Evolutionary conservation across 352 stramenopile genomes (phyloP).

Genomic region (Thraustotheca clavata): DNA sequence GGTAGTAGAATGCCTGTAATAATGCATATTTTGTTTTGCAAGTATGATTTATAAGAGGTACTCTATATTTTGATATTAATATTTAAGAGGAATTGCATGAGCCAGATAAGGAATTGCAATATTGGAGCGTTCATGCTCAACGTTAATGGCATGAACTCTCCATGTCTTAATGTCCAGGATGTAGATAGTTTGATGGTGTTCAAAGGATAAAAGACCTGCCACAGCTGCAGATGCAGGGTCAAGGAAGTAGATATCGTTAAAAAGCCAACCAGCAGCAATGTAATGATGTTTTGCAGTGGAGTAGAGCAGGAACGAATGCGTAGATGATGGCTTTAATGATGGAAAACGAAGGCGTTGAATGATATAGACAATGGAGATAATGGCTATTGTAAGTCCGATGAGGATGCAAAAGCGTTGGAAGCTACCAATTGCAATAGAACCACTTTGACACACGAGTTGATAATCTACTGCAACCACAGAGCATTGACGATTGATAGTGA

Average conservation of each 20-base stretch:
- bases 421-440: constrained; percentile 2
- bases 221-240: constrained; percentile 12
- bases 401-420: constrained; percentile 1
- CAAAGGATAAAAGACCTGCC: constrained; percentile 2
- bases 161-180: constrained; percentile 20
- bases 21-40: too few relatives aligned
- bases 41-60: too few relatives aligned
- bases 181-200: not conserved
- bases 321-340: not conserved
- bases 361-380: not conserved
- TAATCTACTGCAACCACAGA: constrained; percentile 6
- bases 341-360: not conserved
- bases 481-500: constrained; percentile 1
- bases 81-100: not conserved
- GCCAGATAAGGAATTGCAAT: not conserved
- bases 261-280: not conserved
- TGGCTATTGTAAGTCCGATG: not conserved
- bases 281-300: constrained; percentile 17
- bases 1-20: too few relatives aligned
- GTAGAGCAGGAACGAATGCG: constrained; percentile 13
- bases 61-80: not conserved
- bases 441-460: constrained; percentile 12
- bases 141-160: not conserved
- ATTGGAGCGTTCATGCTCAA: not conserved
- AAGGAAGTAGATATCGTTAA: constrained; percentile 5